Base-by-base conservation (phyloP, 1,139 yeast species). In the Yamadazyma atmosphaerica region DNA sequence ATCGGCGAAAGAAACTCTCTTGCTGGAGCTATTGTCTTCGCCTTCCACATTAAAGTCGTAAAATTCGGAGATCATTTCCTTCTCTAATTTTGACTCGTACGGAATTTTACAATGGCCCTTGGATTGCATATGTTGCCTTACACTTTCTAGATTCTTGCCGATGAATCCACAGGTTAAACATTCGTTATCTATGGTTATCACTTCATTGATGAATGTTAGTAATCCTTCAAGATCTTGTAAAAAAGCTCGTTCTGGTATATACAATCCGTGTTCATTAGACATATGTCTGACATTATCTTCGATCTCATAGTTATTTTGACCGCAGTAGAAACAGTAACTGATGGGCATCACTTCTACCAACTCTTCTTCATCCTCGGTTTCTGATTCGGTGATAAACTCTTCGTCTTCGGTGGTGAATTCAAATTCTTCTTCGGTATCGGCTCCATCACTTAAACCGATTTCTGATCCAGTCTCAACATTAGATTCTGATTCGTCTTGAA, bases 81-180 rank as follows among this genome's bases (percentile, higher is more conserved):
- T 66, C 34, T 77, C 81, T 12, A 65, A 71, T 35, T 58, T 62
- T 3, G 72, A 61, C 42, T 78, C 83, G 50, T 72, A 78, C 0
- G 83, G 83, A 16, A 78, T 54, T 32, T 62, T 65, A 45, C 81
- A 75, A 49, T 78, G 83, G 0, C 82, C 81, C 52, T 77, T 78
- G 7, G 74, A 61, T 5, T 45, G 35, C 45, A 74, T 58, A 51
- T 78, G 83, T 45, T 76, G 83, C 45, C 83, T 63, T 1, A 77
- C 63, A 50, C 82, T 69, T 39, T 67, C 66, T 39, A 77, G 52
- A 42, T 63, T 72, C 41, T 60, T 73, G 2, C 82, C 81, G 30
- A 60, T 58, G 46, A 74, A 78, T 2, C 79, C 81, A 58, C 83
- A 78, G 12, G 66, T 74, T 18, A 77, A 53, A 51, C 83, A 78